Evolutionary conservation across 176 grass and related monocot genomes (phyloP), one percentile per base, ranked within the genome.

Genomic region (Ensete ventricosum): DNA sequence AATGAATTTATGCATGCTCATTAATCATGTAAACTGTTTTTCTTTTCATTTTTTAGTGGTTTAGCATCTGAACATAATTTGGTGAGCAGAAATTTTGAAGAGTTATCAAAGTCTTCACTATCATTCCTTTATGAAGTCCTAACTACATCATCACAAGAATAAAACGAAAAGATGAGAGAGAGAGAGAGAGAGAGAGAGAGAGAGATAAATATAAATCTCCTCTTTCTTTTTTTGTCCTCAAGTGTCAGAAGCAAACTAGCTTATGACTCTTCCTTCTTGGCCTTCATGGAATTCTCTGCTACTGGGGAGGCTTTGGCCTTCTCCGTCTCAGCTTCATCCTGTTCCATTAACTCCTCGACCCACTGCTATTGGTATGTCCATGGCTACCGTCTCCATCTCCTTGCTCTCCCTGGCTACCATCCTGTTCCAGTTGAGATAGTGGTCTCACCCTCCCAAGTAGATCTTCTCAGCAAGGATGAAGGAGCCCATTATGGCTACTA

Each of bases 401-500:
- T 83, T 73, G 77, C 68, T 88, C 75, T 96, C 93, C 80, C 84
- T 96, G 83, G n/a, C n/a, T n/a, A n/a, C n/a, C n/a, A n/a, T n/a
- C n/a, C n/a, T n/a, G n/a, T n/a, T n/a, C n/a, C n/a, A n/a, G 34
- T 43, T 43, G 34, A 43, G 34, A 43, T 43, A 43, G 34, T 43
- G 11, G 65, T 13, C 57, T 62, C 84, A 97, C 94, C 90, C 82
- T 90, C 94, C 94, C 3, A 97, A 72, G 75, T 97, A 97, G 80
- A 97, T 91, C 2, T 97, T 97, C 82, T 97, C 94, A 9, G 94
- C 77, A 17, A 97, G 94, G 81, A 97, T 93, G 82, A 97, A 93
- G 22, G 94, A 93, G 8, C 88, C 94, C 94, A 93, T 93, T 82
- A 97, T 93, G 29, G 94, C 94, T 64, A 97, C 94, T 77, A 97